Percentiles rank a stretch among this genome's conserved stretches.
phyloP scores from a whole-genome alignment of 1,284 basidiomycete genomes.

The Irpex rosettiformis region DNA sequence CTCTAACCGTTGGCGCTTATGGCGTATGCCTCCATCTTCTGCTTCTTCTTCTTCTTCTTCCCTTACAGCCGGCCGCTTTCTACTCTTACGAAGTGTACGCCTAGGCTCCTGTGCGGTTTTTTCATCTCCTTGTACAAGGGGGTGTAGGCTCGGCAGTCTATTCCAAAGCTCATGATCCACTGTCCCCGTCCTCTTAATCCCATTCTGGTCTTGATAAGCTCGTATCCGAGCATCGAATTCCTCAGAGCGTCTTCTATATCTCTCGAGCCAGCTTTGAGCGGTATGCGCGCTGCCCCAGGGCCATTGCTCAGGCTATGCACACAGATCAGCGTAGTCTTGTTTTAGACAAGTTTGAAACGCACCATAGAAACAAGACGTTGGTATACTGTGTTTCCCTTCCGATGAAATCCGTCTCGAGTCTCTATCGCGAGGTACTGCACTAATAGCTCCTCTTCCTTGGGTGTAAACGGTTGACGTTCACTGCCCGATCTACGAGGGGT shows the following conservation, averaged over 20 bases:
- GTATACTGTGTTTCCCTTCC: slow-evolving; percentile 42
- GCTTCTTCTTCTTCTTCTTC: neutral
- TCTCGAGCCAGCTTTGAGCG: slow-evolving; percentile 53
- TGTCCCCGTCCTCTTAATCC: slow-evolving; percentile 6
- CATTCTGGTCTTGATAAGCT: slow-evolving; percentile 29
- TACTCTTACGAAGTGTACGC: neutral
- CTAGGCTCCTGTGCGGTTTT: neutral
- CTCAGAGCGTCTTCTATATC: slow-evolving; percentile 39
- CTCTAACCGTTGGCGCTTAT: neutral
- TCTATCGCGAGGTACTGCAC: slow-evolving; percentile 39
- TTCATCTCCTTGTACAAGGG: neutral
- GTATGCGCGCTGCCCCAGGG: slow-evolving; percentile 43
- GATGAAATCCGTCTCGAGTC: slow-evolving; percentile 31
- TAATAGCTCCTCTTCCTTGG: slow-evolving; percentile 37
- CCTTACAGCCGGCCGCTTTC: neutral
- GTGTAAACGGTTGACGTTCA: slow-evolving; percentile 26
- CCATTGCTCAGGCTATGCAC: slow-evolving; percentile 23
- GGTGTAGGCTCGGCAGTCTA: neutral
- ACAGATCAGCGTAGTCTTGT: neutral
- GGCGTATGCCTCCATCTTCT: neutral
- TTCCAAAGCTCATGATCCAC: neutral
- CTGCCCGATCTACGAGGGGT: neutral
- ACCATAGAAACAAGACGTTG: slow-evolving; percentile 38
- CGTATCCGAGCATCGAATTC: slow-evolving; percentile 41
- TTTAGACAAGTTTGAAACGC: slow-evolving; percentile 11